Percentiles rank a stretch among this genome's conserved stretches.
These are phyloP conservation scores for Penicillium manginii DNA, from an alignment of 495 filamentous ascomycete species.

Conservation along the genomic window DNA sequence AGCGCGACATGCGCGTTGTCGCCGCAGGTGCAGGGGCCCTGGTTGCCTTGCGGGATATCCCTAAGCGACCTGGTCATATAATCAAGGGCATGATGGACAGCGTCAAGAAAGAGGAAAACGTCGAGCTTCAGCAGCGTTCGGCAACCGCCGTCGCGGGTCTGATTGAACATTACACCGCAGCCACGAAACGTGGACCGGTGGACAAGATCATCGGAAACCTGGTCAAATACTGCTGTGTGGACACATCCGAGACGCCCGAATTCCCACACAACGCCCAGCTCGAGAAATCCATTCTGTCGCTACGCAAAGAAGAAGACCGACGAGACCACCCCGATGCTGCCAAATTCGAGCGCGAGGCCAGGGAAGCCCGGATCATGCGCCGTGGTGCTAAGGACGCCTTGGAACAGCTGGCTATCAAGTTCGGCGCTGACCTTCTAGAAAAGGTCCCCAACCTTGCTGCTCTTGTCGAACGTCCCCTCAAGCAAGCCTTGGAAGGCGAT, in stretches of 20 bases:
- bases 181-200: conserved; percentile 75
- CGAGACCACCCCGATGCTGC: conserved; percentile 88
- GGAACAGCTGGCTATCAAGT: conserved; percentile 79
- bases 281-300: conserved; percentile 79
- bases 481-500: conserved; percentile 71
- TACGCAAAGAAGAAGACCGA: conserved; percentile 95
- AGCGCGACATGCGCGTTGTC: conserved; percentile 82
- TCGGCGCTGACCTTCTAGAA: conserved; percentile 73
- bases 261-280: conserved; percentile 77
- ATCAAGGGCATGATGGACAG: conserved; percentile 99
- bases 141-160: conserved; percentile 78
- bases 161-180: conserved; percentile 81
- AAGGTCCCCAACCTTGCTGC: conserved; percentile 78
- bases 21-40: conserved; percentile 87
- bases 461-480: conserved; percentile 80
- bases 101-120: conserved; percentile 90
- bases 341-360: conserved; percentile 84
- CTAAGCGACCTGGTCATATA: conserved; percentile 86
- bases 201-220: conserved; percentile 94
- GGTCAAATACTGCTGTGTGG: conserved; percentile 94
- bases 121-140: conserved; percentile 87
- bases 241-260: conserved; percentile 96
- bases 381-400: conserved; percentile 94
- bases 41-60: conserved; percentile 80
- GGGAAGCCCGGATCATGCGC: conserved; percentile 82